Base-by-base conservation (phyloP, 192 early-diverging fungal species). In the Powellomyces hirtus region DNA sequence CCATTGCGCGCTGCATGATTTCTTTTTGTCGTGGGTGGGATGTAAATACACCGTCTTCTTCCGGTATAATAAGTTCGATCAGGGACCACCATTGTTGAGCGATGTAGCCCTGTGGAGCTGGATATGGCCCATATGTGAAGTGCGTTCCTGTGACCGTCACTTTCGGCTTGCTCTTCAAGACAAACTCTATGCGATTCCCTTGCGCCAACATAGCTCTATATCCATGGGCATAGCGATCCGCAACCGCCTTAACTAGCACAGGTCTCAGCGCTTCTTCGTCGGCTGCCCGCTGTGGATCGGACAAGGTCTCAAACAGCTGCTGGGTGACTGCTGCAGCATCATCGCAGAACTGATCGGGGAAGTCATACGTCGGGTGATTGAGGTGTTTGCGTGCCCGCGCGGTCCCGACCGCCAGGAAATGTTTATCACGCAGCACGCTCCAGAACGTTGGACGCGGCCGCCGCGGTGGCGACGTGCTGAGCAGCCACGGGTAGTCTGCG, bases 91-190 rank as follows among this genome's bases (percentile, higher is more conserved):
- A 82, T 51, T 77, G 67, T 51, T 82, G 81, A 22, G 59, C 51
- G 16, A 75, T 56, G 53, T 79, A 77, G 22, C 63, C 73, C 20
- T 64, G 55, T 13, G 81, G 77, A 8, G 68, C 62, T 6, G 81
- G 77, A 38, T 65, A 79, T 26, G 81, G 81, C 4, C 81, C 81
- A 56, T 75, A 82, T 29, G 73, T 68, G 51, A 78, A 76, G 69
- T 82, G 75, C 34, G 65, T 45, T 11, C 71, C 62, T 4, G 71
- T 67, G 38, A 76, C 60, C 34, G 45, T 14, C 30, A 63, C 38
- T 66, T 59, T 52, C 33, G 66, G 62, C 26, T 40, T 36, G 5
- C 62, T 45, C 24, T 55, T 42, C 13, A 75, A 24, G 30, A 22
- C 20, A 31, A 53, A 70, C 31, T 31, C 36, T 20, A 71, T 44